A percentile compares a stretch with the other conserved stretches of the same genome.
Evolutionary conservation across 352 stramenopile genomes (phyloP).

Genomic region (Albugo candida): DNA sequence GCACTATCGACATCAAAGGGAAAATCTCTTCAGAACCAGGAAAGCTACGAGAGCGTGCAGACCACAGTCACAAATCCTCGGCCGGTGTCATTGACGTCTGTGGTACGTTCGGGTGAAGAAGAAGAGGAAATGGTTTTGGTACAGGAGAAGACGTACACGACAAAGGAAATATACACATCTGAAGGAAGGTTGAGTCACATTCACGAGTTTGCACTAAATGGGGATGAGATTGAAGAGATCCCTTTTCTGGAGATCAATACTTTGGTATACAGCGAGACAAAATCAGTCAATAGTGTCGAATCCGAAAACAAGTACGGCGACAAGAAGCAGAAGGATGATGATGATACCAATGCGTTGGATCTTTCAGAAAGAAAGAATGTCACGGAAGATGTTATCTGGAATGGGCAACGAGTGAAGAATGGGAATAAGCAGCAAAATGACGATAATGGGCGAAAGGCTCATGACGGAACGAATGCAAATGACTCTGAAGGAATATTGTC

Average conservation of each 20-base stretch:
- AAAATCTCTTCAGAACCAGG: background rate
- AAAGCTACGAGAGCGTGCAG: conserved; percentile 1
- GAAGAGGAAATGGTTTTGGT: conserved; percentile 55
- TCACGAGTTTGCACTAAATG: conserved; percentile 21
- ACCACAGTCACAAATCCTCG: background rate
- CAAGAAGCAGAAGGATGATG: background rate
- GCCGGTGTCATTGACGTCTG: background rate
- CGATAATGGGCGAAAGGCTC: background rate
- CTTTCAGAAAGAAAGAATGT: background rate
- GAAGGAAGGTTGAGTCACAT: conserved; percentile 8
- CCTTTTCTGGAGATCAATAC: conserved; percentile 26
- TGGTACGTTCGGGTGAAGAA: conserved; percentile 6
- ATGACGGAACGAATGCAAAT: conserved; percentile 11
- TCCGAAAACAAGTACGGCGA: background rate
- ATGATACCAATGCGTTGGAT: no score
- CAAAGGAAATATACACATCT: conserved; percentile 7
- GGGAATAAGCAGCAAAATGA: conserved; percentile 13
- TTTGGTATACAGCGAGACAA: conserved; percentile 11
- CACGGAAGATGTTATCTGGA: conserved; percentile 2
- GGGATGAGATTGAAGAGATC: conserved; percentile 64
- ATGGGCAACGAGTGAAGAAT: conserved; percentile 5
- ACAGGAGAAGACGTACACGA: conserved; percentile 33
- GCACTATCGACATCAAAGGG: conserved; percentile 15
- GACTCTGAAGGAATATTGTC: conserved; percentile 16
- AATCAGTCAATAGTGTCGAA: conserved; percentile 21